Evolutionary conservation across 169 alveolate genomes (phyloP).

Genomic region (Toxoplasma gondii): DNA sequence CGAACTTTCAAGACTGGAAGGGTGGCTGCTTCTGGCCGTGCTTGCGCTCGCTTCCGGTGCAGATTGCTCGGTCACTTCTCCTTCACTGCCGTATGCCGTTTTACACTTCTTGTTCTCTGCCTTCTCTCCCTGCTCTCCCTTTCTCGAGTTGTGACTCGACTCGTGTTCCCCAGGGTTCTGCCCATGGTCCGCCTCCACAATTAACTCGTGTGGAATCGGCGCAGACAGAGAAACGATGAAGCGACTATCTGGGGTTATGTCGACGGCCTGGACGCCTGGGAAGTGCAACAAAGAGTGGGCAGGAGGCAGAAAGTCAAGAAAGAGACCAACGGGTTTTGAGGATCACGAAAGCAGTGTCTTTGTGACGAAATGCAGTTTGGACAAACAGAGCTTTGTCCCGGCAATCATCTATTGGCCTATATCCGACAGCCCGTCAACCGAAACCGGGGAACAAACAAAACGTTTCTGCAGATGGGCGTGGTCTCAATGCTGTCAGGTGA

Average conservation of each 20-base stretch:
- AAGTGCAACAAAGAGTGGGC: not conserved
- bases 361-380: too few relatives aligned
- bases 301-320: not conserved
- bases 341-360: too few relatives aligned
- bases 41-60: not conserved
- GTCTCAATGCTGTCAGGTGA: too few relatives aligned
- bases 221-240: slow-evolving; percentile 65
- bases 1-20: not conserved
- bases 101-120: not conserved
- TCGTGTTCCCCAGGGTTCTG: not conserved
- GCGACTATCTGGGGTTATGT: slow-evolving; percentile 69
- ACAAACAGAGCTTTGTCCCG: too few relatives aligned
- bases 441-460: too few relatives aligned
- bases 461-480: too few relatives aligned
- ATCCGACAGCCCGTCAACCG: too few relatives aligned
- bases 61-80: not conserved
- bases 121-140: not conserved
- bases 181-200: slow-evolving; percentile 2
- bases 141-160: not conserved
- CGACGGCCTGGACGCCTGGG: slow-evolving; percentile 77
- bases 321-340: not conserved
- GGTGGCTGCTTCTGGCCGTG: not conserved
- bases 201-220: slow-evolving; percentile 26
- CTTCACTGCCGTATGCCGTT: not conserved
- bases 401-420: too few relatives aligned